Conservation (phyloP, 176 grass and related monocot genomes). For the Oryza glaberrima region DNA sequence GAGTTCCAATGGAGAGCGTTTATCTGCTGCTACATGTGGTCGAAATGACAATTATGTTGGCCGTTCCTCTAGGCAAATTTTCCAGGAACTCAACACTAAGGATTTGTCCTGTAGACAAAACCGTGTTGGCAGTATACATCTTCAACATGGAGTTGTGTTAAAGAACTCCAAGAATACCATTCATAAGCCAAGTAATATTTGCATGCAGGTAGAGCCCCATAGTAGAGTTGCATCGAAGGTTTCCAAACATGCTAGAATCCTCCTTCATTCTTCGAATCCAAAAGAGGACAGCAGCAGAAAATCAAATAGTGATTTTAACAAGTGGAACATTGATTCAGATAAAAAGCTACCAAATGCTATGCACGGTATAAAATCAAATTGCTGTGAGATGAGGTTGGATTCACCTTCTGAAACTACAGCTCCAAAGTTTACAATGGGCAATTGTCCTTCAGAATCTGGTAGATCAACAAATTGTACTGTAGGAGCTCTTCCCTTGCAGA, state of each 20-base stretch:
- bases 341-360: constrained; percentile 18
- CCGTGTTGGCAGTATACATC: constrained; percentile 36
- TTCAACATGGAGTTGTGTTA: constrained; percentile 35
- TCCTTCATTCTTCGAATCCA: constrained; percentile 23
- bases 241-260: constrained; percentile 36
- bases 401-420: constrained; percentile 42
- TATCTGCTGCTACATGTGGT: constrained; percentile 15
- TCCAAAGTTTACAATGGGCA: constrained; percentile 27
- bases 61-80: constrained; percentile 41
- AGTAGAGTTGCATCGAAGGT: constrained; percentile 19
- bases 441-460: constrained; percentile 46
- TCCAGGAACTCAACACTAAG: constrained; percentile 40
- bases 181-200: constrained; percentile 22
- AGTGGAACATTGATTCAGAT: constrained; percentile 24
- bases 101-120: constrained; percentile 29
- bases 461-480: constrained; percentile 31
- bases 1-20: constrained; percentile 29
- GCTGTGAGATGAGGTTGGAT: constrained; percentile 41
- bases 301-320: constrained; percentile 27
- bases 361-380: constrained; percentile 30
- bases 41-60: constrained; percentile 39
- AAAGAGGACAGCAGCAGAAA: constrained; percentile 50
- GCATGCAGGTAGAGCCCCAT: not conserved
- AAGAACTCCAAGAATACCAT: constrained; percentile 41
- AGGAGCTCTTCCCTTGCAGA: constrained; percentile 38